These are phyloP conservation scores for Erodium trifolium DNA, from an alignment of 441 rosid species.

Conservation along the genomic window DNA sequence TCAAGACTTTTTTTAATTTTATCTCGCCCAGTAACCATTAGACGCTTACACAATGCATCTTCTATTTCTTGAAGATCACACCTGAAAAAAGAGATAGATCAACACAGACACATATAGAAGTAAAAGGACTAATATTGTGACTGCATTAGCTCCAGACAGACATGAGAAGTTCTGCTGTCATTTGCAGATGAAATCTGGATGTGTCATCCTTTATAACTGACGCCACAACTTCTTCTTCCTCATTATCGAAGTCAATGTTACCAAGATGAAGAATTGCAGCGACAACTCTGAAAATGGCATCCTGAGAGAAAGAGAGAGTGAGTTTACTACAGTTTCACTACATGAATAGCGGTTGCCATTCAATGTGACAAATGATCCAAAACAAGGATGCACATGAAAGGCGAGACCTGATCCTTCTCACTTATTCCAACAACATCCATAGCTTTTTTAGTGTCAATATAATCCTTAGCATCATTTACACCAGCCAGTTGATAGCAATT, in stretches of 20 bases:
- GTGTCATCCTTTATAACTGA: slow-evolving; percentile 78
- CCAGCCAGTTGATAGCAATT: slow-evolving; percentile 74
- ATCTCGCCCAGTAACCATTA: slow-evolving; percentile 82
- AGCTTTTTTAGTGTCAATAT: slow-evolving; percentile 82
- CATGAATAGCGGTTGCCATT: slow-evolving; percentile 8
- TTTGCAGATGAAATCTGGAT: slow-evolving; percentile 76
- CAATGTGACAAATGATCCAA: slow-evolving; percentile 1
- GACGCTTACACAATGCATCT: slow-evolving; percentile 77
- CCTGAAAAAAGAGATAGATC: slow-evolving; percentile 28
- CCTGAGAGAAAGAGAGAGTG: slow-evolving; percentile 31
- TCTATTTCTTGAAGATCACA: slow-evolving; percentile 59
- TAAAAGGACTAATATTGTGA: slow-evolving; percentile 15
- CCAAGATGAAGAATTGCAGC: slow-evolving; percentile 89
- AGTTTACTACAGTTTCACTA: slow-evolving; percentile 11
- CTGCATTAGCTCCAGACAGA: slow-evolving; percentile 23
- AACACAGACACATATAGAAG: slow-evolving; percentile 11
- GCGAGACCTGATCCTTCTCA: slow-evolving; percentile 67
- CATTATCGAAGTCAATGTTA: slow-evolving; percentile 52
- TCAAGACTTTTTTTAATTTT: slow-evolving; percentile 74
- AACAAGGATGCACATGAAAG: slow-evolving; percentile 13
- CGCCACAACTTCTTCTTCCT: slow-evolving; percentile 80
- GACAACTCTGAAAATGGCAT: slow-evolving; percentile 91
- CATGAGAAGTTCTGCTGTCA: slow-evolving; percentile 87
- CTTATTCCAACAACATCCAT: slow-evolving; percentile 94
- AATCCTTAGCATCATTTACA: slow-evolving; percentile 80